Evolutionary conservation across 495 filamentous ascomycete genomes (phyloP), one percentile per base, ranked within the genome.

Genomic region (Darksidea phi): DNA sequence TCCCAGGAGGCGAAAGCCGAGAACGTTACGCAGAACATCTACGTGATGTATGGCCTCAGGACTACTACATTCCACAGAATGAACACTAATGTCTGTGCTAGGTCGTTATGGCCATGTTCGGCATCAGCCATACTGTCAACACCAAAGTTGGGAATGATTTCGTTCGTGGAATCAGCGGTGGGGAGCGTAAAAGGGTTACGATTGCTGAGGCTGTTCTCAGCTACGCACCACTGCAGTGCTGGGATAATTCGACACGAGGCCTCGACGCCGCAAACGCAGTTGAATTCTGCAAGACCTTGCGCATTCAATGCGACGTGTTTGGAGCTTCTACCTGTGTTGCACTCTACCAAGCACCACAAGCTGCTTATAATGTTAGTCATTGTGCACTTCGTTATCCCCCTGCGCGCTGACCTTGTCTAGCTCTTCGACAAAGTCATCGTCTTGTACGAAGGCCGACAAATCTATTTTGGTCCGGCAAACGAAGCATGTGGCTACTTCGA

Each of bases 171-270:
- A 68, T 74, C 15, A 48, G 21, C 25, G 73, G 72, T 7, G 73
- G 73, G 0, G 72, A 76, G 56, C 41, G 70, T 23, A 74, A 74
- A 54, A 55, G 73, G 23, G 71, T 73, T 6, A 64, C 60, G 5
- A 74, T 76, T 46, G 71, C 73, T 7, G 73, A 75, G 48, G 69
- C 67, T 2, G 42, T 52, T 4, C 38, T 74, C 18, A 59, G 54
- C 28, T 52, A 57, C 13, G 62, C 67, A 2, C 70, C 71, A 8
- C 34, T 74, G 20, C 71, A 73, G 42, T 70, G 63, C 34, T 76
- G 73, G 73, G 73, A 75, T 61, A 75, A 75, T 47, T 59, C 45
- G 15, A 75, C 73, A 0, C 46, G 72, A 34, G 73, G 73, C 36
- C 64, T 76, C 0, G 73, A 76, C 60, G 61, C 53, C 34, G 66